These are phyloP conservation scores for Diaporthe citri DNA, from an alignment of 2,329 filamentous ascomycete genomes.

Conservation along the genomic window DNA sequence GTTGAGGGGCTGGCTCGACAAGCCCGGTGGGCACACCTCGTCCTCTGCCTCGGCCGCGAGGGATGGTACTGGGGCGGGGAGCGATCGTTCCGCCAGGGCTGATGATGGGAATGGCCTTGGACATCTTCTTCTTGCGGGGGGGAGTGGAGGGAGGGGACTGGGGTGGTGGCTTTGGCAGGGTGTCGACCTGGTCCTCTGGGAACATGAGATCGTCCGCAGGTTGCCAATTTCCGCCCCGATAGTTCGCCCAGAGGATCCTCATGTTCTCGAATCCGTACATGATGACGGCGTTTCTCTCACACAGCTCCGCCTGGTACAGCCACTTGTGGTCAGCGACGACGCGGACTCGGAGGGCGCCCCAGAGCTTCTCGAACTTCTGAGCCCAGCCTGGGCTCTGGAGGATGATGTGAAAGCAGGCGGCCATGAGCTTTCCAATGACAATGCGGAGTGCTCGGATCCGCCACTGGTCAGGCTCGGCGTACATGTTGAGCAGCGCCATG, in stretches of 20 bases:
- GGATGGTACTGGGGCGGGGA: background rate
- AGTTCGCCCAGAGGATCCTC: slow-evolving; percentile 15
- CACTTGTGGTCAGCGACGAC: slow-evolving; percentile 38
- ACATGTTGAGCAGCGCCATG: slow-evolving; percentile 43
- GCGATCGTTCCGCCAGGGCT: slow-evolving; percentile 1
- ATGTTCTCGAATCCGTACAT: slow-evolving; percentile 33
- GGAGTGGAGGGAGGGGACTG: slow-evolving; percentile 2
- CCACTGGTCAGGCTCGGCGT: slow-evolving; percentile 43
- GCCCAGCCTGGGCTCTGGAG: slow-evolving; percentile 41
- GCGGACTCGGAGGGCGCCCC: slow-evolving; percentile 23
- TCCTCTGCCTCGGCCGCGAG: background rate
- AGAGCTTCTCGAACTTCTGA: background rate
- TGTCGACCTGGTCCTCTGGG: background rate
- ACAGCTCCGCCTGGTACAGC: slow-evolving; percentile 28
- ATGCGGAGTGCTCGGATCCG: slow-evolving; percentile 43
- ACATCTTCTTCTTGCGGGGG: slow-evolving; percentile 10
- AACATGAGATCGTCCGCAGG: slow-evolving; percentile 26
- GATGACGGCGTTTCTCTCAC: slow-evolving; percentile 18
- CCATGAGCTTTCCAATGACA: slow-evolving; percentile 45
- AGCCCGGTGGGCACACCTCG: slow-evolving; percentile 3
- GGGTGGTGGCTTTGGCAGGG: background rate
- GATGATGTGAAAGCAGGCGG: slow-evolving; percentile 43
- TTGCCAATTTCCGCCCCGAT: slow-evolving; percentile 27
- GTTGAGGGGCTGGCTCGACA: slow-evolving; percentile 8
- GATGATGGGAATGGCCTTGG: slow-evolving; percentile 36